These are phyloP conservation scores for Chytriomyces sp. DNA, from an alignment of 192 early-diverging fungal species.

Conservation along the genomic window DNA sequence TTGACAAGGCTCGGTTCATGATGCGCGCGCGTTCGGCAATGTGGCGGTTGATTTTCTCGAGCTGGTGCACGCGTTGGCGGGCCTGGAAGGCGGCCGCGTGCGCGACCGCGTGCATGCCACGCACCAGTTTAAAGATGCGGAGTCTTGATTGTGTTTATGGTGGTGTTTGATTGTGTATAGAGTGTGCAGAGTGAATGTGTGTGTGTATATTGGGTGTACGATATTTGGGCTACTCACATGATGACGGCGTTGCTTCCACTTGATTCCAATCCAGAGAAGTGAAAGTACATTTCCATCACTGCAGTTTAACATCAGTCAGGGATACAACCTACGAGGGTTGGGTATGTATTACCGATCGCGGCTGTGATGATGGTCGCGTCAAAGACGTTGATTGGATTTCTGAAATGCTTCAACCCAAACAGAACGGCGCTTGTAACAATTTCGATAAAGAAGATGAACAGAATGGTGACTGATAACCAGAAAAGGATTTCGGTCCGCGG, in stretches of 20 bases:
- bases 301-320: background rate
- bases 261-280: background rate
- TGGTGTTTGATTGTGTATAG: no score
- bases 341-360: background rate
- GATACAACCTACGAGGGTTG: background rate
- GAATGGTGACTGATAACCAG: background rate
- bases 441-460: background rate
- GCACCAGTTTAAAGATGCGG: no score
- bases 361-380: background rate
- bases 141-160: no score
- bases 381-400: background rate
- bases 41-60: no score
- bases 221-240: background rate
- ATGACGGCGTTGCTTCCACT: background rate
- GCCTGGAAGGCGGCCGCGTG: no score
- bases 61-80: no score
- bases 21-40: no score
- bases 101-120: no score
- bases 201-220: background rate
- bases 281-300: slow-evolving; percentile 1
- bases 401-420: background rate
- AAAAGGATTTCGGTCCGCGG: background rate
- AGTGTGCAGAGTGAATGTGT: background rate
- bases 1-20: no score
- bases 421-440: background rate